A percentile compares a stretch with the other conserved stretches of the same genome.
These are phyloP conservation scores for Mortierella sp. DNA, from an alignment of 371 early-diverging fungal species.

Conservation along the genomic window DNA sequence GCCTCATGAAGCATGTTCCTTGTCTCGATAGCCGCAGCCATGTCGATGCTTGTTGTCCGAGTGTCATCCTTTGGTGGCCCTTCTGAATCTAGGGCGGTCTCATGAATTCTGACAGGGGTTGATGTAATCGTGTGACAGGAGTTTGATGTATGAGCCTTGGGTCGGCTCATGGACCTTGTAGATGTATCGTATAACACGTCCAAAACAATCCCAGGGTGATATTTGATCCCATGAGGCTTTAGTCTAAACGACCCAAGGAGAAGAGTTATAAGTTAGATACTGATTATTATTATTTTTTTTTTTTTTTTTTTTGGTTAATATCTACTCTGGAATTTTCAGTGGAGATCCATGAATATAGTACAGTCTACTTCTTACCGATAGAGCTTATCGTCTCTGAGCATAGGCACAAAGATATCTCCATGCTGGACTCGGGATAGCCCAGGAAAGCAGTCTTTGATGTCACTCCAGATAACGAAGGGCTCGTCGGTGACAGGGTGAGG, in stretches of 20 bases:
- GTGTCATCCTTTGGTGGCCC: too few relatives aligned
- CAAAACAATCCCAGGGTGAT: conserved; percentile 23
- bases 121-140: neutral
- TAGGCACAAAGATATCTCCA: conserved; percentile 26
- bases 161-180: neutral
- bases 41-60: too few relatives aligned
- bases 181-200: conserved; percentile 25
- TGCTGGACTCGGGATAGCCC: conserved; percentile 38
- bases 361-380: conserved; percentile 24
- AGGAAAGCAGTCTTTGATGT: conserved; percentile 42
- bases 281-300: too few relatives aligned
- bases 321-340: too few relatives aligned
- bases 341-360: neutral
- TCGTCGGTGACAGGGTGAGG: conserved; percentile 18
- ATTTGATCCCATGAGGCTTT: conserved; percentile 37
- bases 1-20: too few relatives aligned
- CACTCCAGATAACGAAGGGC: conserved; percentile 34
- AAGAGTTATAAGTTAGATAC: too few relatives aligned
- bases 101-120: too few relatives aligned
- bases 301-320: too few relatives aligned
- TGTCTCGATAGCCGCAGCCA: too few relatives aligned
- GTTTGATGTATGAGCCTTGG: neutral
- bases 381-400: conserved; percentile 21
- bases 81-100: too few relatives aligned
- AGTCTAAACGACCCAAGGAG: conserved; percentile 8